Conservation (phyloP, 495 filamentous ascomycete genomes). For the Chlorociboria aeruginascens region DNA sequence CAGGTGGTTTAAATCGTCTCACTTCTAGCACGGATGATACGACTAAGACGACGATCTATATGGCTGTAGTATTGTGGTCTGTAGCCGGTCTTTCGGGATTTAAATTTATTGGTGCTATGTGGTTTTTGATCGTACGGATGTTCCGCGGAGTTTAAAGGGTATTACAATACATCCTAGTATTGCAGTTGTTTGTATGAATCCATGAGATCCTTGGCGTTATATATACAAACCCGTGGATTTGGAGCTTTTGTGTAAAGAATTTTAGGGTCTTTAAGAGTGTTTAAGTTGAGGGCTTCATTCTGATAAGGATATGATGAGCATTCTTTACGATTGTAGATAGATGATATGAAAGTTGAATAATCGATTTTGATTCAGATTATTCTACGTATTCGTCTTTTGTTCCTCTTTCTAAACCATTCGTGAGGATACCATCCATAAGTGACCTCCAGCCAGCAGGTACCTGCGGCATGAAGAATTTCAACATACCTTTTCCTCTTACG, state of each 20-base stretch:
- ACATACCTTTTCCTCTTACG: neutral
- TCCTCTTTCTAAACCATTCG: neutral
- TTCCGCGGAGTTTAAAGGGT: constrained; percentile 49
- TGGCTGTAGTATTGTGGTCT: constrained; percentile 82
- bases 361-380: no score
- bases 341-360: no score
- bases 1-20: constrained; percentile 66
- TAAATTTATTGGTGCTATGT: constrained; percentile 82
- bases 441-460: neutral
- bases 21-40: constrained; percentile 25
- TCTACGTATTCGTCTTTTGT: no score
- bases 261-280: no score
- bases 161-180: neutral
- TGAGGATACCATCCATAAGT: neutral
- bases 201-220: neutral
- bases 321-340: no score
- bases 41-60: constrained; percentile 59
- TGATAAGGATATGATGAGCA: no score
- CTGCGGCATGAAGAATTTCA: neutral
- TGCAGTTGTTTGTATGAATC: neutral
- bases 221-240: neutral
- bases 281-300: no score
- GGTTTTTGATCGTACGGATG: constrained; percentile 91
- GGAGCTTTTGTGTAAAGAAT: neutral
- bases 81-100: constrained; percentile 80